Evolutionary conservation across 352 stramenopile species (phyloP), one percentile per base, ranked within the genome.

Genomic region (Globisporangium solare): DNA sequence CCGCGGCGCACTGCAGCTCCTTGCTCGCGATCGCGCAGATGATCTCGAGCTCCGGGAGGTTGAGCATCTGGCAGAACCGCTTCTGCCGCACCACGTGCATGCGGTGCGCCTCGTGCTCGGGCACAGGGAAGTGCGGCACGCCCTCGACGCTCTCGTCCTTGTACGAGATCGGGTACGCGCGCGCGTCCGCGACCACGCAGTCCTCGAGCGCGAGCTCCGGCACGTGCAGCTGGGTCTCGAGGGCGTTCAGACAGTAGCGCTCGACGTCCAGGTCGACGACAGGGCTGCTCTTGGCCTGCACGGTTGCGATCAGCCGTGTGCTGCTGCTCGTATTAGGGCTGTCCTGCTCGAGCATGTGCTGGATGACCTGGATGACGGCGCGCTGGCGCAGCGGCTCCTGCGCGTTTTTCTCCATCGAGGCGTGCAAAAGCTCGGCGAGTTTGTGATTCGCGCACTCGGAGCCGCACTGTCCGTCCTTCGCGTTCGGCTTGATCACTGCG

Each of bases 331-430:
- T 57, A 35, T 14, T 58, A 51, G 15, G 42, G 45, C 27, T 56
- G 21, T 67, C 57, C 47, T 64, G 66, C n/a, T 76, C 75, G 8
- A 86, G 57, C 41, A 89, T 50, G 17, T 68, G 57, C 47, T 80
- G 76, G 46, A 86, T 82, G 14, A 88, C 71, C 54, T 85, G 72
- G 15, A 89, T 58, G 54, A 39, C 64, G 68, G 24, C 70, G 50
- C 3, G 67, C 69, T 49, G 72, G 21, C 47, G 50, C 3, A 13
- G 21, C n/a, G 40, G n/a, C 14, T 55, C 55, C n/a, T 32, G 37
- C 3, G 76, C 71, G 2, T 67, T 35, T 35, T 35, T 60, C 24
- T 67, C 60, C 42, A 81, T 66, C 15, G 74, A 72, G 48, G 79
- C 53, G 39, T 69, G 71, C 4, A 88, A 54, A 1, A 75, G 60